Evolutionary conservation across 2,329 filamentous ascomycete genomes (phyloP).

Genomic region (Xylariales sp.): DNA sequence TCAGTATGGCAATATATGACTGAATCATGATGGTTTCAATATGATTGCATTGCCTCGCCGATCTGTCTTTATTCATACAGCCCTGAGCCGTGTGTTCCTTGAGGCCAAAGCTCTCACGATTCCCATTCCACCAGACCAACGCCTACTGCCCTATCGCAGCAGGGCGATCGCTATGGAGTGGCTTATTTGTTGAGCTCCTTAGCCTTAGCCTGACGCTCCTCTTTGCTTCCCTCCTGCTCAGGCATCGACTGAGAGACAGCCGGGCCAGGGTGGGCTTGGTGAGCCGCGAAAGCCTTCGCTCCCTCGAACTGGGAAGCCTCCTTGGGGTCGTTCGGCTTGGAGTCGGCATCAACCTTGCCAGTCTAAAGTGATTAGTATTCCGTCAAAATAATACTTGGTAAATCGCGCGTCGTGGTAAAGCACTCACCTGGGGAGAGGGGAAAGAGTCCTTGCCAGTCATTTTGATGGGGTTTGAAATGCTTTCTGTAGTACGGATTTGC

Average conservation of each 20-base stretch:
- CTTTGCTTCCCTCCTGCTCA: constrained; percentile 58
- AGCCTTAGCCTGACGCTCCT: constrained; percentile 62
- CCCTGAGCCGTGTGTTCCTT: too few species aligned
- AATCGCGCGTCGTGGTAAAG: too few species aligned
- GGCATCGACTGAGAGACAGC: constrained; percentile 50
- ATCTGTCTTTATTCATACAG: too few species aligned
- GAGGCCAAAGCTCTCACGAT: too few species aligned
- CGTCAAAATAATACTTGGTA: too few species aligned
- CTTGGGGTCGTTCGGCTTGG: constrained; percentile 32
- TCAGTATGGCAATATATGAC: too few species aligned
- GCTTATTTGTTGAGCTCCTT: constrained; percentile 59
- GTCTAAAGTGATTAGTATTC: constrained; percentile 17
- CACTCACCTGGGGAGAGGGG: constrained; percentile 16
- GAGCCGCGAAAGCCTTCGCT: constrained; percentile 36
- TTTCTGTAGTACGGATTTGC: neutral
- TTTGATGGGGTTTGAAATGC: constrained; percentile 1
- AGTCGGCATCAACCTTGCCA: constrained; percentile 28
- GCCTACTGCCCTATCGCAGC: too few species aligned
- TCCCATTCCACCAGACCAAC: too few species aligned
- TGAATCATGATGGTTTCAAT: too few species aligned
- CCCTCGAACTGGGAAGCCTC: constrained; percentile 36
- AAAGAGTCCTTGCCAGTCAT: constrained; percentile 8
- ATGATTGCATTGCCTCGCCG: too few species aligned
- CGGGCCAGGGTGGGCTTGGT: constrained; percentile 54
- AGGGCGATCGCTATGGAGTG: too few species aligned